phyloP scores from a whole-genome alignment of 495 filamentous ascomycete genomes.

The Pyrenula massariospora region DNA sequence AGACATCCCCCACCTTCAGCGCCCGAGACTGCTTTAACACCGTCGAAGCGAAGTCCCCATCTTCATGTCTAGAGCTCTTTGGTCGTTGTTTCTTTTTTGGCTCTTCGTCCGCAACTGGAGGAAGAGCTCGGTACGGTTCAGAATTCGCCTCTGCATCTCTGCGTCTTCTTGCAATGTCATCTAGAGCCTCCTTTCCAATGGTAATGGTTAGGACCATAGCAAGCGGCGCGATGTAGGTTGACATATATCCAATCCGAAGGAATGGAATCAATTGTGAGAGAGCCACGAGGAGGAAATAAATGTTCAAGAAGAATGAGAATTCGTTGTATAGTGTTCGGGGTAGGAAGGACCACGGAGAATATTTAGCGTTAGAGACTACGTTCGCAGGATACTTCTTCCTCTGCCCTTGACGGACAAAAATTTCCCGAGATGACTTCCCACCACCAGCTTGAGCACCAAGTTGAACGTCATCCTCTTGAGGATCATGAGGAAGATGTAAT shows the following conservation, averaged over 20 bases:
- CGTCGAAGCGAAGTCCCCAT: slow-evolving; percentile 4
- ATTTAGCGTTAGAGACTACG: slow-evolving; percentile 91
- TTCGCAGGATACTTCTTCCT: slow-evolving; percentile 47
- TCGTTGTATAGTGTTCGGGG: slow-evolving; percentile 94
- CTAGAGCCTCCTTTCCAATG: slow-evolving; percentile 87
- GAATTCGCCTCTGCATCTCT: slow-evolving; percentile 92
- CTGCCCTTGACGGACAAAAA: slow-evolving; percentile 31
- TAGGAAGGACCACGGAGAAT: slow-evolving; percentile 90
- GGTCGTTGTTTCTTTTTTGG: slow-evolving; percentile 10
- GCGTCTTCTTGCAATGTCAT: slow-evolving; percentile 76
- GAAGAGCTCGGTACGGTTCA: slow-evolving; percentile 72
- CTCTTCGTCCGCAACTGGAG: slow-evolving; percentile 39
- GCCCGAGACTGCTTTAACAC: slow-evolving; percentile 71
- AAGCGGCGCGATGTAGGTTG: slow-evolving; percentile 86
- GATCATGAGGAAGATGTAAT: slow-evolving; percentile 8
- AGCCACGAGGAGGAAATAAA: slow-evolving; percentile 94
- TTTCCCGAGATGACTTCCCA: slow-evolving; percentile 27
- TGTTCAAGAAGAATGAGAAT: slow-evolving; percentile 99
- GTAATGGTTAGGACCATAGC: slow-evolving; percentile 87
- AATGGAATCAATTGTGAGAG: slow-evolving; percentile 84
- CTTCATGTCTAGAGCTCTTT: slow-evolving; percentile 6
- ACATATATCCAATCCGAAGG: slow-evolving; percentile 84
- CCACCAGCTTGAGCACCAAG: slow-evolving; percentile 11
- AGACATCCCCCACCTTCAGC: slow-evolving; percentile 85
- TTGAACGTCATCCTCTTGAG: slow-evolving; percentile 6